Conservation (phyloP, 169 alveolate genomes). For the Cryptosporidium parvum region DNA sequence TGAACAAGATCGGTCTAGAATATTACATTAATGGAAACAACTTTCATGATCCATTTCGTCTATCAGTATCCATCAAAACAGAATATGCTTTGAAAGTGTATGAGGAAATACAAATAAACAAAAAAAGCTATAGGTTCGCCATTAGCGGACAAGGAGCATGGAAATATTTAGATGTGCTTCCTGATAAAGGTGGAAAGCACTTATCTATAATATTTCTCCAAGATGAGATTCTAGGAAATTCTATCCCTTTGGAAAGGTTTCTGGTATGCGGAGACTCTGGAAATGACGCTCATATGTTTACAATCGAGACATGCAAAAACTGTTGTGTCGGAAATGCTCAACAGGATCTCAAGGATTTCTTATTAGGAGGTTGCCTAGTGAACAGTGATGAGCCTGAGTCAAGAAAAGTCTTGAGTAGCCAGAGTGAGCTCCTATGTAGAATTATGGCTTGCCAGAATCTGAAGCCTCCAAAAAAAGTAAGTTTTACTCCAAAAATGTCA, state of each 20-base stretch:
- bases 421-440: constrained; percentile 43
- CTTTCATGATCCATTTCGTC: constrained; percentile 79
- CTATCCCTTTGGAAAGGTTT: constrained; percentile 43
- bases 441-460: constrained; percentile 42
- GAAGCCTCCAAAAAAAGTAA: constrained; percentile 50
- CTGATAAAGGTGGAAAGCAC: constrained; percentile 53
- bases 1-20: constrained; percentile 35
- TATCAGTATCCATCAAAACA: constrained; percentile 72
- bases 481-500: neutral
- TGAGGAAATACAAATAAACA: constrained; percentile 44
- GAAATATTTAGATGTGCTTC: constrained; percentile 64
- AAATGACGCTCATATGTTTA: constrained; percentile 79
- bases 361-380: constrained; percentile 8
- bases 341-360: constrained; percentile 69
- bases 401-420: constrained; percentile 20
- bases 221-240: constrained; percentile 11
- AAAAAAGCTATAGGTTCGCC: constrained; percentile 63
- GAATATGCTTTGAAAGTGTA: constrained; percentile 13
- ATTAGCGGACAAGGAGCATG: constrained; percentile 73
- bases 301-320: constrained; percentile 36
- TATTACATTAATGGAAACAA: constrained; percentile 77
- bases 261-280: constrained; percentile 80
- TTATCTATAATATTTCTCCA: constrained; percentile 27
- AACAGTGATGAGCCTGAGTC: neutral
- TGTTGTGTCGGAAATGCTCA: constrained; percentile 80